Base-by-base conservation (phyloP, 2,329 filamentous ascomycete genomes). In the Botryotinia convoluta region DNA sequence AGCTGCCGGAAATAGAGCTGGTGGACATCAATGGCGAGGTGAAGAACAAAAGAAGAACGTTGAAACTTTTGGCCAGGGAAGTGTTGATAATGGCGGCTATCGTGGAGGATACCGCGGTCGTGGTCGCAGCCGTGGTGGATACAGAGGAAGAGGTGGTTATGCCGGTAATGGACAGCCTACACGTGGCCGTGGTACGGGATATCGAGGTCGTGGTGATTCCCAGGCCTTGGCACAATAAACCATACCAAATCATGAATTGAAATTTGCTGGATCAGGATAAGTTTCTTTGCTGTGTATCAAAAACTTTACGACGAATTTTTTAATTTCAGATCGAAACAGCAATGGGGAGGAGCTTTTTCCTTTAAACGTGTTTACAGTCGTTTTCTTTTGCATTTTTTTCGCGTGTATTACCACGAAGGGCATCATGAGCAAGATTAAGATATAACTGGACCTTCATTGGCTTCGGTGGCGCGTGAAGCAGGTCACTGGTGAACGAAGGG, bases 51-150 rank as follows among this genome's bases (percentile, higher is more conserved):
- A 92, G 82, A 94, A 94, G 84, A 98, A 98, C 81, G 93, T 99
- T 80, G 96, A 99, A 84, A 99, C 96, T 0, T 99, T 99, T 78
- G 96, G 96, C 14, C 95, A 98, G 82, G 95, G 95, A 71, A 98
- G 94, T 78, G 95, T 99, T 35, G 96, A 99, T 78, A 91, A 90
- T 69, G 70, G 90, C 26, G 69, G 90, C 26, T 92, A 90, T 81
- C 89, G 92, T 75, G 90, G 90, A 71, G 91, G 93, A 76, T 96
- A 91, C 83, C 91, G 94, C 69, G 93, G 94, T 51, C 90, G 94
- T 73, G 93, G 93, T 35, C 88, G 92, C 67, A 85, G 85, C 32
- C 82, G 83, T 73, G 84, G 84, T 39, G 83, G 85, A 45, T 79
- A 77, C 61, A 74, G 80, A 76, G 79, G 79, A 22, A 48, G 75